Conservation (phyloP, 768 basidiomycete species). For the Tubosaeta brunneosetosa region DNA sequence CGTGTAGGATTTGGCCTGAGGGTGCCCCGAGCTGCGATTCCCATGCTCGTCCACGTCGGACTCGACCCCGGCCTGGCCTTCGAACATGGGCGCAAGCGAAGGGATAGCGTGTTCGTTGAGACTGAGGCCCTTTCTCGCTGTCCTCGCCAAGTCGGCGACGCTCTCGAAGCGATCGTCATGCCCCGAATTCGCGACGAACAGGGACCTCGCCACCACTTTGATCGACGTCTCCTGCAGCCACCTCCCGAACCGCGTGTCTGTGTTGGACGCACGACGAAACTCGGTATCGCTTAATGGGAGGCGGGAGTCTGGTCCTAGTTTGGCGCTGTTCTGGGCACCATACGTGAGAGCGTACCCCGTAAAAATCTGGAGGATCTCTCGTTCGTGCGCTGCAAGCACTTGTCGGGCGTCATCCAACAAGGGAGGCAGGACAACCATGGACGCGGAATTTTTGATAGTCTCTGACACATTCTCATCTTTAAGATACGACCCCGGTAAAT, state of each 20-base stretch:
- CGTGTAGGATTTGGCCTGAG: not conserved
- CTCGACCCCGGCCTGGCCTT: conserved; percentile 18
- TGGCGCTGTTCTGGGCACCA: conserved; percentile 33
- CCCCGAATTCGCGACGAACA: conserved; percentile 66
- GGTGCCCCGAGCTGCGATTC: not conserved
- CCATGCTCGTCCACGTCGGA: not conserved
- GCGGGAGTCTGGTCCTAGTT: conserved; percentile 39
- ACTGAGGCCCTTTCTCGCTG: conserved; percentile 49
- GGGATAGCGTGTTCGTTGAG: conserved; percentile 61
- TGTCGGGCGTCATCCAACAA: conserved; percentile 38
- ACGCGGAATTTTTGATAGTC: conserved; percentile 45
- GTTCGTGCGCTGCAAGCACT: conserved; percentile 44
- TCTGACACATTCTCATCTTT: conserved; percentile 32
- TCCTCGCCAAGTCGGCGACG: conserved; percentile 48
- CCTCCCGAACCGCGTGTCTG: conserved; percentile 27
- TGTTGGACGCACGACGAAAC: conserved; percentile 15
- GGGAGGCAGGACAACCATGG: conserved; percentile 51
- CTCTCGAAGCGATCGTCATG: conserved; percentile 51
- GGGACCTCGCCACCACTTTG: conserved; percentile 45
- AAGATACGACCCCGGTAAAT: conserved; percentile 43
- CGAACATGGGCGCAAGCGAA: conserved; percentile 38
- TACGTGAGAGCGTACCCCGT: conserved; percentile 50
- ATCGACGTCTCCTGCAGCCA: conserved; percentile 38
- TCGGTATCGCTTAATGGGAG: conserved; percentile 46
- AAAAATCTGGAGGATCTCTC: conserved; percentile 51